These are phyloP conservation scores for Hyaloperonospora arabidopsidis DNA, from an alignment of 352 stramenopile species.

Conservation along the genomic window DNA sequence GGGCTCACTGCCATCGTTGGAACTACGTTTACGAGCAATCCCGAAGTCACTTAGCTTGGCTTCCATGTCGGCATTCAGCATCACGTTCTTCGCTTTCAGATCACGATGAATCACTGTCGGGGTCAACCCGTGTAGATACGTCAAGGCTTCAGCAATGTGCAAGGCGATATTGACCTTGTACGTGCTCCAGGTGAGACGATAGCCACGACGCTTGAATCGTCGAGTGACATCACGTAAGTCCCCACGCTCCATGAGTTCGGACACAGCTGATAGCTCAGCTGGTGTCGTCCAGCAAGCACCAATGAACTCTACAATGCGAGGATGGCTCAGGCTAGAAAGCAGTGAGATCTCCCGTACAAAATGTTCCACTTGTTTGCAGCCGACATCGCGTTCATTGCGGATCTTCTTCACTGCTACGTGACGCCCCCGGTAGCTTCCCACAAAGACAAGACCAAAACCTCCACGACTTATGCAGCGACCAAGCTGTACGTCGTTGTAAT, in stretches of 20 bases:
- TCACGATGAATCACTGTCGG: slow-evolving; percentile 52
- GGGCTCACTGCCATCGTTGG: slow-evolving; percentile 42
- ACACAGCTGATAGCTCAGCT: slow-evolving; percentile 43
- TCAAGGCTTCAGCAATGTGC: slow-evolving; percentile 54
- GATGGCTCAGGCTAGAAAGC: slow-evolving; percentile 42
- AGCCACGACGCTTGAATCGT: slow-evolving; percentile 35
- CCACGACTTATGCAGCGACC: slow-evolving; percentile 34
- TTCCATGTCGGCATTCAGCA: slow-evolving; percentile 41
- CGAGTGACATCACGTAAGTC: slow-evolving; percentile 53
- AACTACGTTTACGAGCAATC: slow-evolving; percentile 41
- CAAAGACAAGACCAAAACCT: slow-evolving; percentile 38
- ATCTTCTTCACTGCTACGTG: slow-evolving; percentile 46
- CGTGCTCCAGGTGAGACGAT: slow-evolving; percentile 38
- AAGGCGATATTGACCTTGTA: slow-evolving; percentile 50
- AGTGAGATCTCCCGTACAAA: slow-evolving; percentile 56
- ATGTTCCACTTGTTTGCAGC: slow-evolving; percentile 39
- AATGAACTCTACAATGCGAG: slow-evolving; percentile 58
- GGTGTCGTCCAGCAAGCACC: slow-evolving; percentile 48
- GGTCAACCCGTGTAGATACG: slow-evolving; percentile 52
- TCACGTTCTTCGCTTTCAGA: slow-evolving; percentile 43
- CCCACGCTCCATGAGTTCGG: slow-evolving; percentile 60
- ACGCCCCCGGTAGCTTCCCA: slow-evolving; percentile 29
- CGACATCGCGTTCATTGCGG: slow-evolving; percentile 27
- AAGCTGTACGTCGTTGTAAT: slow-evolving; percentile 29
- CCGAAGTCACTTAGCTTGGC: slow-evolving; percentile 74